These are phyloP conservation scores for Polychytrium aggregatum DNA, from an alignment of 192 early-diverging fungal genomes.

Conservation along the genomic window DNA sequence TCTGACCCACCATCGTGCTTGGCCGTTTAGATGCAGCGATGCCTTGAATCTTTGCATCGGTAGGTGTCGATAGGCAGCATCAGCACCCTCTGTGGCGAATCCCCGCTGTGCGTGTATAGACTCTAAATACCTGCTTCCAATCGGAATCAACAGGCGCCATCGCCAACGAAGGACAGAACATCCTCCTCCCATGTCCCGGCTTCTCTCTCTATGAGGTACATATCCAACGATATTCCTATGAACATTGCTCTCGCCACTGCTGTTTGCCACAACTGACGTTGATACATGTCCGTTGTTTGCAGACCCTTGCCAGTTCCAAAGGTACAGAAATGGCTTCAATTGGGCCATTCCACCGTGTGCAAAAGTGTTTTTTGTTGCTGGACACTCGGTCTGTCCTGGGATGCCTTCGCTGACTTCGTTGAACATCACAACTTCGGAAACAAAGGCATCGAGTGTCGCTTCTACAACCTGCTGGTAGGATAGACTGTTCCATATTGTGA, in stretches of 20 bases:
- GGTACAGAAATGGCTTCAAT: too few relatives aligned
- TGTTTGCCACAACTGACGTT: not conserved
- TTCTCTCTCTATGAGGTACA: slow-evolving; percentile 85
- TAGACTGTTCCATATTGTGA: too few relatives aligned
- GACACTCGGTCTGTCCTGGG: not conserved
- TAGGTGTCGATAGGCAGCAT: too few relatives aligned
- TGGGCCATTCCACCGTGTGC: not conserved
- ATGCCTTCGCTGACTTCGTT: too few relatives aligned
- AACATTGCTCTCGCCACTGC: slow-evolving; percentile 1
- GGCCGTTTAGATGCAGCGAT: slow-evolving; percentile 18
- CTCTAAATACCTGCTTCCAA: slow-evolving; percentile 50
- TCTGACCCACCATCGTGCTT: too few relatives aligned
- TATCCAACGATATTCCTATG: too few relatives aligned
- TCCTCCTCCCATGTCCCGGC: slow-evolving; percentile 72
- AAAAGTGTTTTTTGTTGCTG: too few relatives aligned
- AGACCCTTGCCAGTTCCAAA: slow-evolving; percentile 61
- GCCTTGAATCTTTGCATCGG: slow-evolving; percentile 23
- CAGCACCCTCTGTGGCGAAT: too few relatives aligned
- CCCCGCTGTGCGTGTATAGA: too few relatives aligned
- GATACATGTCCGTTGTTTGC: too few relatives aligned
- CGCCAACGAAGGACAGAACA: slow-evolving; percentile 72
- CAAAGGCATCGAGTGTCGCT: slow-evolving; percentile 53
- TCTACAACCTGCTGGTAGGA: slow-evolving; percentile 59
- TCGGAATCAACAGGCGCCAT: slow-evolving; percentile 59
- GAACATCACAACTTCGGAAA: too few relatives aligned